Percentiles rank a stretch among this genome's conserved stretches.
Evolutionary conservation across 73 alveolate genomes (phyloP).

Genomic region (Tetrahymena malaccensis): DNA sequence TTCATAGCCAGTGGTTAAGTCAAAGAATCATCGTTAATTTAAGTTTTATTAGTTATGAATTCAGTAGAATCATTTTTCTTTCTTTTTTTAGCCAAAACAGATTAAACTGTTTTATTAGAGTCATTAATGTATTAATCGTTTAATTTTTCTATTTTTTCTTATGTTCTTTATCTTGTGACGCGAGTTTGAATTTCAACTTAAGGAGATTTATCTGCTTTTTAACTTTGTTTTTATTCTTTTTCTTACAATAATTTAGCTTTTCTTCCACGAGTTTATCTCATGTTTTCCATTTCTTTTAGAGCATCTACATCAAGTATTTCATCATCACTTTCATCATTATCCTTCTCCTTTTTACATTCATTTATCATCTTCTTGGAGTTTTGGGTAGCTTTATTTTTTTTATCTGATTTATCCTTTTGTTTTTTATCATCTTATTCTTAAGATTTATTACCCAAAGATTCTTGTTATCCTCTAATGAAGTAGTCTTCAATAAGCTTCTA

Average conservation of each 20-base stretch:
- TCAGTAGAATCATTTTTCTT: background rate
- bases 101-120: background rate
- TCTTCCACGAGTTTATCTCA: background rate
- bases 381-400: background rate
- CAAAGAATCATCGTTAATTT: background rate
- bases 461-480: background rate
- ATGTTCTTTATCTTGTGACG: background rate
- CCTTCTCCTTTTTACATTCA: background rate
- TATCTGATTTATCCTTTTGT: background rate
- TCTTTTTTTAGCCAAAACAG: background rate
- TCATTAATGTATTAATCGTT: background rate
- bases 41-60: background rate
- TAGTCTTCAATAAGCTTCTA: background rate
- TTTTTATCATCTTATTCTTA: background rate
- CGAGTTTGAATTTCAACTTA: background rate
- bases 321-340: background rate
- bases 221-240: background rate
- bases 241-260: background rate
- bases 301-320: background rate
- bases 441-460: background rate
- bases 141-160: background rate
- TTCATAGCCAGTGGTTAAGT: background rate
- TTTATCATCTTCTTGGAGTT: background rate
- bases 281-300: background rate
- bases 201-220: background rate